phyloP scores from a whole-genome alignment of 2,329 filamentous ascomycete genomes.

The Hirsutella rhossiliensis region DNA sequence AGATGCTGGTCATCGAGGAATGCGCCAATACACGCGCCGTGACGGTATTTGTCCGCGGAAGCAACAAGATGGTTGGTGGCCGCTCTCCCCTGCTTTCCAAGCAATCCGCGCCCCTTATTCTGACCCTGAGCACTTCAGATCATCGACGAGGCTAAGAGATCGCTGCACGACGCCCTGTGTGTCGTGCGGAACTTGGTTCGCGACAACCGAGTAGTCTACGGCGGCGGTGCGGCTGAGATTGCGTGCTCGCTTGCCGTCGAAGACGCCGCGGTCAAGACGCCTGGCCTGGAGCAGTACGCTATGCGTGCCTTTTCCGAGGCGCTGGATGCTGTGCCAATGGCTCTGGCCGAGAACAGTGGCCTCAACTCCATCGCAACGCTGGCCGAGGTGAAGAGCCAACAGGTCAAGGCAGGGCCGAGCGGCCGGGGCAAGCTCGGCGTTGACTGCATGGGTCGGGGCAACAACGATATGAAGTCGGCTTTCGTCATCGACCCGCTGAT shows the following conservation, averaged over 20 bases:
- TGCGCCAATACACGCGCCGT: conserved; percentile 96
- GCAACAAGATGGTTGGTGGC: conserved; percentile 89
- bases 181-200: conserved; percentile 92
- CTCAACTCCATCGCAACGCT: conserved; percentile 92
- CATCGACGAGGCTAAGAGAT: conserved; percentile 97
- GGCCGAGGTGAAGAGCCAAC: conserved; percentile 89
- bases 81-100: conserved; percentile 13
- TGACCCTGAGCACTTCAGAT: conserved; percentile 43
- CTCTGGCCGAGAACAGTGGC: conserved; percentile 92
- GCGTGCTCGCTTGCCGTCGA: conserved; percentile 94
- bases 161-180: conserved; percentile 91
- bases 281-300: conserved; percentile 95
- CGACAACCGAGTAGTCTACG: conserved; percentile 96
- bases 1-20: conserved; percentile 99
- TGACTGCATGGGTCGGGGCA: conserved; percentile 93
- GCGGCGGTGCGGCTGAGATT: conserved; percentile 92
- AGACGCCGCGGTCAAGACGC: conserved; percentile 86
- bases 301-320: conserved; percentile 98
- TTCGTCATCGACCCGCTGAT: conserved; percentile 98
- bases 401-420: conserved; percentile 58
- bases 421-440: conserved; percentile 63
- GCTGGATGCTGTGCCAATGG: conserved; percentile 87
- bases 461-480: conserved; percentile 93
- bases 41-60: conserved; percentile 89
- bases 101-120: neutral